Base-by-base conservation (phyloP, 2,329 filamentous ascomycete genomes). In the Balansia obtecta region DNA sequence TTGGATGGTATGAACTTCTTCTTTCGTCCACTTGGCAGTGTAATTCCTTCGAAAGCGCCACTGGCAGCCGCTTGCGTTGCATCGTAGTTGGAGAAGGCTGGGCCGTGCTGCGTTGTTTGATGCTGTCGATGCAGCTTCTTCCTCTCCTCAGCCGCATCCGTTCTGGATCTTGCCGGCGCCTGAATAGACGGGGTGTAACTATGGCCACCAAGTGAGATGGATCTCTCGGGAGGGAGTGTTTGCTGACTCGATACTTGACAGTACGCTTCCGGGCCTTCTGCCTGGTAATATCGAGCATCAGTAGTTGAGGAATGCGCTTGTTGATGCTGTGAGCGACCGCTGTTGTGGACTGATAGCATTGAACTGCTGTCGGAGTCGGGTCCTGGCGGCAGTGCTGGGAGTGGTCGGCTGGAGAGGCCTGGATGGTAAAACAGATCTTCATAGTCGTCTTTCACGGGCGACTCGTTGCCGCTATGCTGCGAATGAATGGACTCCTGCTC, bases 401-500 rank as follows among this genome's bases (percentile, higher is more conserved):
- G 84, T 66, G 68, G 89, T 68, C 70, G 81, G 73, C 59, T 72
- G 55, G 79, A 71, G 62, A 89, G 80, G 39, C 88, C 88, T 16
- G 90, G 90, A 60, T 97, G 89, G 64, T 94, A 98, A 63, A 95
- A 95, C 62, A 97, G 82, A 59, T 95, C 93, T 16, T 86, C 86
- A 54, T 88, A 87, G 50, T 89, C 88, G 42, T 86, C 82, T 55
- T 80, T 80, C 37, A 71, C 68, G 1, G 83, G 82, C 30, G 83
- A 86, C 38, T 87, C 82, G 57, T 79, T 82, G 38, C 68, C 78
- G 58, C 70, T 84, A 55, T 68, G 74, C 51, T 69, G 76, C 8
- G 77, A 73, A 62, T 78, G 66, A 44, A 82, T 57, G 1, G 77
- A 80, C 16, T 76, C 75, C 13, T 73, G 76, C 64, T 97, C 93